A percentile compares a stretch with the other conserved stretches of the same genome.
Evolutionary conservation across 2,329 filamentous ascomycete genomes (phyloP).

Genomic region (Phaeosphaeria sp.): DNA sequence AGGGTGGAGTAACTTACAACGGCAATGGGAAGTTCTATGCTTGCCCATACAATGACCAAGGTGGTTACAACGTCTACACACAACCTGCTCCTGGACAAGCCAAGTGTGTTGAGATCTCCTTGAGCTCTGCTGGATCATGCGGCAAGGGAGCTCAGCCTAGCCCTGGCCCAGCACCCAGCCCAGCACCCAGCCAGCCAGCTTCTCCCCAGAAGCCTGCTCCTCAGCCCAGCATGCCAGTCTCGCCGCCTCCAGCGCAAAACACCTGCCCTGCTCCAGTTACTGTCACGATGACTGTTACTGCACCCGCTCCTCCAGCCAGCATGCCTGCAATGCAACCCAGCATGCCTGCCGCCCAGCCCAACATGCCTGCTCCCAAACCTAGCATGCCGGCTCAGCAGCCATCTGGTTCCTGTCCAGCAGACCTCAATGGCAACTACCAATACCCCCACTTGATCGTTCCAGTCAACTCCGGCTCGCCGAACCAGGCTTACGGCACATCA

Average conservation of each 20-base stretch:
- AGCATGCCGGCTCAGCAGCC: background rate
- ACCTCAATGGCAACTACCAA: slow-evolving; percentile 35
- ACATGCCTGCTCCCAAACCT: background rate
- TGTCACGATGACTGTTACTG: background rate
- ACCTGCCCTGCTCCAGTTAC: background rate
- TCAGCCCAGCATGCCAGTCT: background rate
- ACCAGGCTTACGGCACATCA: slow-evolving; percentile 60
- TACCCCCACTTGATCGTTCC: slow-evolving; percentile 70
- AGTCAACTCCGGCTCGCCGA: slow-evolving; percentile 61
- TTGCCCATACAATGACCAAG: slow-evolving; percentile 63
- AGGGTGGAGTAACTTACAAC: slow-evolving; percentile 61
- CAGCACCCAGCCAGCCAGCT: no score
- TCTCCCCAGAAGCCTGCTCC: no score
- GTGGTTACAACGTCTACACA: slow-evolving; percentile 64
- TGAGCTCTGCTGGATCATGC: slow-evolving; percentile 41
- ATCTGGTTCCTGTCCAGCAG: slow-evolving; percentile 21
- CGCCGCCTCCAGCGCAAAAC: background rate
- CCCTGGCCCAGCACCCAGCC: slow-evolving; percentile 5
- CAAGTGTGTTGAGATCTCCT: slow-evolving; percentile 59
- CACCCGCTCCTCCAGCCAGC: background rate
- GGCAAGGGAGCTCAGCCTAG: slow-evolving; percentile 1
- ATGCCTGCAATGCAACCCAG: background rate
- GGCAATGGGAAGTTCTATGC: slow-evolving; percentile 63
- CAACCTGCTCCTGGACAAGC: slow-evolving; percentile 49
- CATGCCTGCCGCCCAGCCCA: background rate